Conservation (phyloP, 2,329 filamentous ascomycete species). For the Epichloe gansuensis region DNA sequence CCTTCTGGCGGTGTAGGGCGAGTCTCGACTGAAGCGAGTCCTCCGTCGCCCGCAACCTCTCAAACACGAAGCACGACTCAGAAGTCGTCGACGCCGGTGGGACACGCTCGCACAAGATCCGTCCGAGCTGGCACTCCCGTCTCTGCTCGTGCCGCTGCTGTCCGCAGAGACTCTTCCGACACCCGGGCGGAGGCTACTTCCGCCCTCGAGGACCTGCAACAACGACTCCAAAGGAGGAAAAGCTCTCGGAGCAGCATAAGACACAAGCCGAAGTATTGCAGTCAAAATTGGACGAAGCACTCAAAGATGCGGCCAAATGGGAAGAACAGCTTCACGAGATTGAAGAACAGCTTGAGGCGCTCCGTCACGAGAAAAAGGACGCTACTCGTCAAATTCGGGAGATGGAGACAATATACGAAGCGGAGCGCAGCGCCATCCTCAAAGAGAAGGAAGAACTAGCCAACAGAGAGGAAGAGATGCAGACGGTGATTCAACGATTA, state of each 20-base stretch:
- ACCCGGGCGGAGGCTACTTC: constrained; percentile 69
- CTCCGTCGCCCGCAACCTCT: constrained; percentile 22
- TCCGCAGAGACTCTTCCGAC: constrained; percentile 51
- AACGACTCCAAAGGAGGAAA: constrained; percentile 70
- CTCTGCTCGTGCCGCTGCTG: constrained; percentile 60
- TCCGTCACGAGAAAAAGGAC: constrained; percentile 79
- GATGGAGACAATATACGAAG: constrained; percentile 85
- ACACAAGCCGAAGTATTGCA: constrained; percentile 81
- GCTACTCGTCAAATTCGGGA: constrained; percentile 74
- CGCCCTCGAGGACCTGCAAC: constrained; percentile 72
- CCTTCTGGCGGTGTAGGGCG: constrained; percentile 35
- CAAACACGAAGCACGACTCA: constrained; percentile 25
- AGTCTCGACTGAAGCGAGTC: constrained; percentile 26
- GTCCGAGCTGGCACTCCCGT: constrained; percentile 53
- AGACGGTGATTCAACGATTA: constrained; percentile 76
- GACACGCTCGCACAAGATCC: constrained; percentile 48
- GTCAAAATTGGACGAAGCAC: constrained; percentile 71
- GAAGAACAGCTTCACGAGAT: constrained; percentile 83
- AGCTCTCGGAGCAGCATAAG: constrained; percentile 62
- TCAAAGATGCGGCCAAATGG: constrained; percentile 70
- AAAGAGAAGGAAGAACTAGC: constrained; percentile 86
- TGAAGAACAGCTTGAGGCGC: constrained; percentile 68
- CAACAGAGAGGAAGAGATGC: constrained; percentile 80
- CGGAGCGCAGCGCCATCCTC: constrained; percentile 73
- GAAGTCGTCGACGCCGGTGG: constrained; percentile 32